phyloP scores from a whole-genome alignment of 306 rosid species.

The Cucurbita ficifolia region DNA sequence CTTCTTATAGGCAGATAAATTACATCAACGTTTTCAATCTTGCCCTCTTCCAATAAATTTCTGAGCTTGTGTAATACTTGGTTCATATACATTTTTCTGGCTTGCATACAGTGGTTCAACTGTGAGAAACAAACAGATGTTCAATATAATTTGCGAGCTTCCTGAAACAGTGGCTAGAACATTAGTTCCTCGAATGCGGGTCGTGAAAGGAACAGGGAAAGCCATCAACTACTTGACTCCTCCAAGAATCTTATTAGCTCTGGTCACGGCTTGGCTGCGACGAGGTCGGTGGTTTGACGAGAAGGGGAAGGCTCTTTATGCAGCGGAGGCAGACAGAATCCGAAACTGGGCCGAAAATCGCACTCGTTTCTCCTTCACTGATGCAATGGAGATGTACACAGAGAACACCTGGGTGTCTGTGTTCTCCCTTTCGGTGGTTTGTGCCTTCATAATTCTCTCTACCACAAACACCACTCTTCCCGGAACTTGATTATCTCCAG shows the following conservation, averaged over 20 bases:
- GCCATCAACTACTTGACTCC: slow-evolving; percentile 88
- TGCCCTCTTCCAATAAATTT: not conserved
- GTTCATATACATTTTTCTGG: not conserved
- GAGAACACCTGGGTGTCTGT: slow-evolving; percentile 88
- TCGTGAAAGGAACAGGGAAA: slow-evolving; percentile 78
- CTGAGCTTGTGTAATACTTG: not conserved
- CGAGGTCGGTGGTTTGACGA: slow-evolving; percentile 94
- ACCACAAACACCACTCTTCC: slow-evolving; percentile 55
- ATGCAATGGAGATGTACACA: slow-evolving; percentile 94
- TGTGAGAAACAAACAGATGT: slow-evolving; percentile 65
- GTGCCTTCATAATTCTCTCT: slow-evolving; percentile 84
- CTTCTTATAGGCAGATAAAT: not conserved
- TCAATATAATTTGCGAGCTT: slow-evolving; percentile 82
- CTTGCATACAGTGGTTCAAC: slow-evolving; percentile 63
- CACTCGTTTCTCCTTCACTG: slow-evolving; percentile 66
- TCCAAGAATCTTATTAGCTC: slow-evolving; percentile 81
- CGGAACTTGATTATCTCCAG: slow-evolving; percentile 29
- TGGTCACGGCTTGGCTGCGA: slow-evolving; percentile 85
- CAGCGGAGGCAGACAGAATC: slow-evolving; percentile 82
- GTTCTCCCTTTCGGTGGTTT: slow-evolving; percentile 85
- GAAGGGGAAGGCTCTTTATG: slow-evolving; percentile 81
- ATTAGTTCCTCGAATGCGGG: slow-evolving; percentile 86
- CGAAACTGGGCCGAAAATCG: slow-evolving; percentile 94
- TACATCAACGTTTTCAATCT: not conserved
- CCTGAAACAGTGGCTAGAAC: slow-evolving; percentile 97